phyloP scores from a whole-genome alignment of 345 rosid genomes.

The Brassica nigra region DNA sequence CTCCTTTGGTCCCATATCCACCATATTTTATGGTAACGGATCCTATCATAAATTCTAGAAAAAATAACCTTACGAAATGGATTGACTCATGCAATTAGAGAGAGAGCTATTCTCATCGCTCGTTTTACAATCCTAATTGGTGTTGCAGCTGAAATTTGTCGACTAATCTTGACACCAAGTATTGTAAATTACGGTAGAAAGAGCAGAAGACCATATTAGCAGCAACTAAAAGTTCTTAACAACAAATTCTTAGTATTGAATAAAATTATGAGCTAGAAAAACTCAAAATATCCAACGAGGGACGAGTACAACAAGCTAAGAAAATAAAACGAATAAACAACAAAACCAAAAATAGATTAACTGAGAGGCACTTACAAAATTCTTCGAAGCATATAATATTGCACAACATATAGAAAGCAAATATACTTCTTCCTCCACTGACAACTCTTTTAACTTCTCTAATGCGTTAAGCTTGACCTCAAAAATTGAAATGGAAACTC shows the following conservation, averaged over 20 bases:
- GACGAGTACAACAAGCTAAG: background rate
- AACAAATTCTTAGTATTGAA: background rate
- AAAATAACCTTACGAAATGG: background rate
- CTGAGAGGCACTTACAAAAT: constrained; percentile 21
- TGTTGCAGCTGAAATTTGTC: too few relatives aligned
- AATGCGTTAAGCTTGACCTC: background rate
- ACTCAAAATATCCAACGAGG: constrained; percentile 1
- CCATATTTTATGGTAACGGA: background rate
- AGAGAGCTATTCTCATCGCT: background rate
- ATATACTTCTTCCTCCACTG: background rate
- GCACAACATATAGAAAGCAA: constrained; percentile 19
- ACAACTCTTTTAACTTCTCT: constrained; percentile 2
- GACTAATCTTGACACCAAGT: background rate
- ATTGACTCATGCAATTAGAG: background rate
- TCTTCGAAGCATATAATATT: constrained; percentile 1
- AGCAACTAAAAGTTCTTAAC: background rate
- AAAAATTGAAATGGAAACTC: background rate
- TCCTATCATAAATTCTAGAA: background rate
- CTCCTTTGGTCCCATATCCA: background rate
- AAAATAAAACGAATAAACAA: background rate
- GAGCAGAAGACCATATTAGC: background rate
- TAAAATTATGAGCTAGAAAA: background rate
- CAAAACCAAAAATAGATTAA: background rate
- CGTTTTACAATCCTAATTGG: too few relatives aligned
- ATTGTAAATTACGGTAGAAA: background rate